Percentiles rank a stretch among this genome's conserved stretches.
These are phyloP conservation scores for Peterozyma xylosa DNA, from an alignment of 805 yeast genomes.

Conservation along the genomic window DNA sequence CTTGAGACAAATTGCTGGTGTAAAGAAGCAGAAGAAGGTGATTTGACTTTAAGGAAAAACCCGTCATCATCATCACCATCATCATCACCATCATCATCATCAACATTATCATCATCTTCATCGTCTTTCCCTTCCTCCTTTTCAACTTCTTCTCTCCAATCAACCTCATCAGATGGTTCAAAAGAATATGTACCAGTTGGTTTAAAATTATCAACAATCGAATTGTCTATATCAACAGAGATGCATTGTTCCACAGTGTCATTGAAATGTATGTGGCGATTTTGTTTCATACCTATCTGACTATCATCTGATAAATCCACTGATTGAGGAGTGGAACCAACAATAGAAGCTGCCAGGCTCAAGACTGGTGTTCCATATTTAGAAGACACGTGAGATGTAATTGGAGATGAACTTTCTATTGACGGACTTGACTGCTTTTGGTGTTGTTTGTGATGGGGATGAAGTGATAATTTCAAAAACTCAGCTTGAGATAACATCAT, in stretches of 20 bases:
- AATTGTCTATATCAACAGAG: slow-evolving; percentile 42
- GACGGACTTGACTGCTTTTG: slow-evolving; percentile 23
- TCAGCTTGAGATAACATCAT: slow-evolving; percentile 61
- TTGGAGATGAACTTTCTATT: slow-evolving; percentile 16
- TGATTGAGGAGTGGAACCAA: not conserved
- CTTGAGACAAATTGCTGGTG: slow-evolving; percentile 13
- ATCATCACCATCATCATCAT: slow-evolving; percentile 17
- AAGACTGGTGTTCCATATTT: not conserved
- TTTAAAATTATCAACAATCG: slow-evolving; percentile 2
- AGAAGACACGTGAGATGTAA: not conserved
- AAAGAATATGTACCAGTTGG: slow-evolving; percentile 6
- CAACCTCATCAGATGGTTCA: slow-evolving; percentile 19
- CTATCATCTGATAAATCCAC: not conserved
- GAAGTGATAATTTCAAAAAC: slow-evolving; percentile 13
- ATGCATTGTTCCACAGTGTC: slow-evolving; percentile 94
- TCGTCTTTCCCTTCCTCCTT: slow-evolving; percentile 35
- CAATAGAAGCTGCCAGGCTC: slow-evolving; percentile 1
- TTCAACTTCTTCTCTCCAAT: slow-evolving; percentile 29
- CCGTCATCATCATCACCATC: slow-evolving; percentile 64
- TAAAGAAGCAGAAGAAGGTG: slow-evolving; percentile 22
- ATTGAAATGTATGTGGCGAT: slow-evolving; percentile 84
- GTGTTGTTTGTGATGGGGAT: slow-evolving; percentile 1
- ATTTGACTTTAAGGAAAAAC: slow-evolving; percentile 49
- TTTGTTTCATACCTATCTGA: slow-evolving; percentile 19
- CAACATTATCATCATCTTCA: slow-evolving; percentile 11